These are phyloP conservation scores for Raddia distichophylla DNA, from an alignment of 176 grass and related monocot genomes.

Conservation along the genomic window DNA sequence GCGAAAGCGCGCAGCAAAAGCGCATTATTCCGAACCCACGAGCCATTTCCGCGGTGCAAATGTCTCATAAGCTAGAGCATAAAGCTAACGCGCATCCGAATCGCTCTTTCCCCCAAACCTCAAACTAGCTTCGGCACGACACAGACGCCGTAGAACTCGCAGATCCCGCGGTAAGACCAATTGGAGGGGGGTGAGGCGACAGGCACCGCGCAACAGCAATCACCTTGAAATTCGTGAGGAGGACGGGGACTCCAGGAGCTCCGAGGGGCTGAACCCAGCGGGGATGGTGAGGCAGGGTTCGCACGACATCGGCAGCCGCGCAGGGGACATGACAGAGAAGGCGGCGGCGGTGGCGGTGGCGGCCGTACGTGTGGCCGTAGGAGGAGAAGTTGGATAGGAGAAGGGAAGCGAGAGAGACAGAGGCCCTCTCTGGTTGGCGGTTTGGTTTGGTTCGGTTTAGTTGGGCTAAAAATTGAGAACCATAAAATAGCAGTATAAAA, in stretches of 20 bases:
- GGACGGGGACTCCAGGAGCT: slow-evolving; percentile 85
- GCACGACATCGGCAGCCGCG: slow-evolving; percentile 81
- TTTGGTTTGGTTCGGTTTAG: no score
- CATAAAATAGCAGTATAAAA: no score
- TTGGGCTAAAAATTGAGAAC: no score
- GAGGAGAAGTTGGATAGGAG: no score
- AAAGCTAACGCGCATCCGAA: slow-evolving; percentile 65
- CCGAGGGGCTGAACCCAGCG: slow-evolving; percentile 78
- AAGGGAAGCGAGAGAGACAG: no score
- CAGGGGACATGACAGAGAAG: slow-evolving; percentile 63
- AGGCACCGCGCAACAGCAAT: slow-evolving; percentile 6
- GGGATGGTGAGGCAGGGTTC: slow-evolving; percentile 87
- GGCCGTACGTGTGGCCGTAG: no score
- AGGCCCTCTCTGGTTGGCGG: no score
- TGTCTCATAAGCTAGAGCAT: slow-evolving; percentile 43
- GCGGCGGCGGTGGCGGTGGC: no score
- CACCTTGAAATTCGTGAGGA: slow-evolving; percentile 90
- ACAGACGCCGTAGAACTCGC: slow-evolving; percentile 34
- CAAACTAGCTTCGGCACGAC: slow-evolving; percentile 36
- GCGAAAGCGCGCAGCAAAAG: slow-evolving; percentile 57
- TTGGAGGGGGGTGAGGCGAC: background rate
- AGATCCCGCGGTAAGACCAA: slow-evolving; percentile 47
- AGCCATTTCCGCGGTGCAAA: slow-evolving; percentile 43
- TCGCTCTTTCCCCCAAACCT: slow-evolving; percentile 35
- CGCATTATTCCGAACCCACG: slow-evolving; percentile 55